A percentile compares a stretch with the other conserved stretches of the same genome.
These are phyloP conservation scores for Forsythia suspensa DNA, from an alignment of 257 asterid species.

Conservation along the genomic window DNA sequence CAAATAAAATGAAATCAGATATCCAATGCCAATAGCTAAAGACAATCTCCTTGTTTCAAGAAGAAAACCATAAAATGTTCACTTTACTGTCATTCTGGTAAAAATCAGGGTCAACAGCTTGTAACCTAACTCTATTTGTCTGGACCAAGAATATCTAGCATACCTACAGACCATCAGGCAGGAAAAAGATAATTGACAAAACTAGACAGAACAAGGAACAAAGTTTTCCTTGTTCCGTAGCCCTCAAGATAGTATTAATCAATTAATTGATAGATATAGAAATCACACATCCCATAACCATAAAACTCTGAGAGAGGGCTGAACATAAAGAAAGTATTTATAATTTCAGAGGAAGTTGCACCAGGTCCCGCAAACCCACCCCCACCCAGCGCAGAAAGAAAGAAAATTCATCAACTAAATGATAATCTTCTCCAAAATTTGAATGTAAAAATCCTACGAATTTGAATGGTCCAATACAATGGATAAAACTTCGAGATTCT, in stretches of 20 bases:
- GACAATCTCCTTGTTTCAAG: slow-evolving; percentile 4
- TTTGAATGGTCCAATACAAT: too few species aligned
- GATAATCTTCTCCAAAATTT: not conserved
- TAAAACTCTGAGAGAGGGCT: not conserved
- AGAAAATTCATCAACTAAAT: not conserved
- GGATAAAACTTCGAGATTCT: not conserved
- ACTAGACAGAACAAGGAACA: not conserved
- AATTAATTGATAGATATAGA: not conserved
- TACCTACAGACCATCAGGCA: not conserved
- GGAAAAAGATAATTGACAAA: not conserved
- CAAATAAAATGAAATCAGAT: slow-evolving; percentile 6
- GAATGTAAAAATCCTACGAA: too few species aligned
- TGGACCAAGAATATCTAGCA: not conserved
- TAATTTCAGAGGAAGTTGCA: not conserved
- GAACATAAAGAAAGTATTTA: not conserved
- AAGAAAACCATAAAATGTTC: not conserved
- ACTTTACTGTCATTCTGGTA: not conserved
- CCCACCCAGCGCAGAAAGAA: not conserved
- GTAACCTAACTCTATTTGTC: not conserved
- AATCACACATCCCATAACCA: not conserved
- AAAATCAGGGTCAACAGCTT: not conserved
- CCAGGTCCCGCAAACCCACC: not conserved
- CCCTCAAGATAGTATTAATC: not conserved
- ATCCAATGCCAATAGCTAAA: not conserved
- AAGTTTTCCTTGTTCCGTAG: not conserved